These are phyloP conservation scores for Mucor velutinosus DNA, from an alignment of 371 early-diverging fungal species.

Conservation along the genomic window DNA sequence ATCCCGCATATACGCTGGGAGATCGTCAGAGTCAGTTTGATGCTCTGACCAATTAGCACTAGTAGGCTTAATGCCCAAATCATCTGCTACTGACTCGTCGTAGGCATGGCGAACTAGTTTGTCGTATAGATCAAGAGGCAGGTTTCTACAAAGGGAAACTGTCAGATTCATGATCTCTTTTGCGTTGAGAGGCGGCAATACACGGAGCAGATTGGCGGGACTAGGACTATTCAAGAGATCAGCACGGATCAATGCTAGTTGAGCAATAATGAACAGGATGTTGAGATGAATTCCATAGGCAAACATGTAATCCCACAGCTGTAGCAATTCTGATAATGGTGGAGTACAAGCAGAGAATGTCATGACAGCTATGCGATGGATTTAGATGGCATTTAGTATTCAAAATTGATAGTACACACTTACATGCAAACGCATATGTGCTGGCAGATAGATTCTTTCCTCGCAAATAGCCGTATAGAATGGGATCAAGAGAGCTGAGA, in stretches of 20 bases:
- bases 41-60: conserved; percentile 9
- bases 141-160: conserved; percentile 57
- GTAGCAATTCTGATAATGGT: conserved; percentile 79
- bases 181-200: conserved; percentile 80
- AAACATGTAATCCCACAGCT: conserved; percentile 92
- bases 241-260: conserved; percentile 73
- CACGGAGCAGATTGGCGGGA: conserved; percentile 80
- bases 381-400: background rate
- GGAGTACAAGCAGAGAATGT: conserved; percentile 91
- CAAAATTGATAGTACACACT: conserved; percentile 19
- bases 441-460: conserved; percentile 76
- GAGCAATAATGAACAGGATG: conserved; percentile 86
- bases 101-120: conserved; percentile 78
- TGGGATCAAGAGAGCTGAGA: conserved; percentile 73
- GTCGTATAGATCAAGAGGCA: conserved; percentile 76
- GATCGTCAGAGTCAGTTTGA: conserved; percentile 15
- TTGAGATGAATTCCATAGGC: conserved; percentile 92
- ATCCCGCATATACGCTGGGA: conserved; percentile 32
- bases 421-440: conserved; percentile 89
- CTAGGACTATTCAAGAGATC: conserved; percentile 69
- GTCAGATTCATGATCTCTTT: conserved; percentile 66
- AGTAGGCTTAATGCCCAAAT: conserved; percentile 29
- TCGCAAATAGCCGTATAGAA: conserved; percentile 71
- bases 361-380: conserved; percentile 69
- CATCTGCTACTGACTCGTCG: conserved; percentile 61